Base-by-base conservation (phyloP, 768 basidiomycete species). In the Agaricus bisporus region DNA sequence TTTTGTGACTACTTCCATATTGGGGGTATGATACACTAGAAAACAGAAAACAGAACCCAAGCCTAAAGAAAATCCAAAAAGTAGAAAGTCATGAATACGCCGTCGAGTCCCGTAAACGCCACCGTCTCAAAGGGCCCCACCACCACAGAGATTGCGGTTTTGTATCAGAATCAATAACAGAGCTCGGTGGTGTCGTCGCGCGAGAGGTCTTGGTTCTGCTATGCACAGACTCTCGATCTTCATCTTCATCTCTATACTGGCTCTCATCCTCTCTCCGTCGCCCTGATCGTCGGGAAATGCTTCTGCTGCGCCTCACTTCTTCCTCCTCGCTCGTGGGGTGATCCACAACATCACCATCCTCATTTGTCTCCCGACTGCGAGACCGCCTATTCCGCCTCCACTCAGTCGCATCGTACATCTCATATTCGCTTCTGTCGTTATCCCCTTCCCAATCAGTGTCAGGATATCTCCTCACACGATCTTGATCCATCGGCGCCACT, bases 81-180 rank as follows among this genome's bases (percentile, higher is more conserved):
- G 25, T 38, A 37, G 20, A 15, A 37, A 4, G 4, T 22, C 49
- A 49, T 70, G 61, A 74, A 66, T 92, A 92, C 47, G 76, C 73
- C 8, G 89, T 91, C 57, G 86, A 80, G 61, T 92, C 90, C 59
- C 84, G 79, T 59, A 91, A 66, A 43, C 90, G 73, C 89, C 88
- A 91, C 26, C 76, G 74, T 43, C 78, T 72, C 18, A 91, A 66
- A 2, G 89, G 88, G 0, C 86, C 86, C 87, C 88, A 90, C 84
- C 87, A 88, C 83, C 82, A 89, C 56, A 87, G 57, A 5, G 86
- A 86, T 46, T 50, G 57, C 1, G 66, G 63, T 17, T 58, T 60
- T 44, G 54, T 61, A 8, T 49, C 58, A 9, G 49, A 41, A 43
- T 46, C 57, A 32, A 32, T 32, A 41, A 53, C 48, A 20, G 55